Percentiles rank a stretch among this genome's conserved stretches.
phyloP scores from a whole-genome alignment of 345 rosid species.

The Passiflora organensis region DNA sequence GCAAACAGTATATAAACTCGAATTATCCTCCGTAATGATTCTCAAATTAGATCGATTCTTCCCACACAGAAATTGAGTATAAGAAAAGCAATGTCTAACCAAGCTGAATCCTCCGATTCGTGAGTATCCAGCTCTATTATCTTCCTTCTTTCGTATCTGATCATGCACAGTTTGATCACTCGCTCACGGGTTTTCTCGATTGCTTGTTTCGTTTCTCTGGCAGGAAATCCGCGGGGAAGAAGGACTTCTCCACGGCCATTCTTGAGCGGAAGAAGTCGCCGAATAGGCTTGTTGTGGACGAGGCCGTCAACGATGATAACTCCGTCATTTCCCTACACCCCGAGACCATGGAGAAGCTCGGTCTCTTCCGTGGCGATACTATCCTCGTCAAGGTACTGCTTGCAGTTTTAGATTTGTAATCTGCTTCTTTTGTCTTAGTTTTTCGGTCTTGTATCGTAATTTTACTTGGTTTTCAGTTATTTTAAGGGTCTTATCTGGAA shows the following conservation, averaged over 20 bases:
- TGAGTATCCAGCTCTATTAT: not conserved
- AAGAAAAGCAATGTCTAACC: not conserved
- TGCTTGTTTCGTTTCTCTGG: not conserved
- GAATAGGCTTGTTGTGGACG: slow-evolving; percentile 15
- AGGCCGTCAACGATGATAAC: slow-evolving; percentile 18
- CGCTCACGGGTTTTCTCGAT: not conserved
- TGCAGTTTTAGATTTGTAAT: not conserved
- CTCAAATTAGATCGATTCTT: too few relatives aligned
- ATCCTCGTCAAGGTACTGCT: slow-evolving; percentile 14
- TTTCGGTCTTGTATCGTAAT: not conserved
- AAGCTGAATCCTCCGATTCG: slow-evolving; percentile 11
- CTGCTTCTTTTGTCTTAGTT: not conserved
- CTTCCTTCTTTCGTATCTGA: not conserved
- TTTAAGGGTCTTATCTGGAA: too few relatives aligned
- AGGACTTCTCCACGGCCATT: slow-evolving; percentile 19
- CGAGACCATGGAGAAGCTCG: slow-evolving; percentile 21
- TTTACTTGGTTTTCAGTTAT: not conserved
- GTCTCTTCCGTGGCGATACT: slow-evolving; percentile 13
- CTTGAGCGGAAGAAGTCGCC: slow-evolving; percentile 18
- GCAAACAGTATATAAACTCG: too few relatives aligned
- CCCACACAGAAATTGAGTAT: too few relatives aligned
- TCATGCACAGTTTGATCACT: not conserved
- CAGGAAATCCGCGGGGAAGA: slow-evolving; percentile 10
- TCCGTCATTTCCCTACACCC: slow-evolving; percentile 16
- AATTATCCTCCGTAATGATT: too few relatives aligned